A percentile compares a stretch with the other conserved stretches of the same genome.
Conservation (phyloP, 2,329 filamentous ascomycete genomes). For the Helotiales sp. region DNA sequence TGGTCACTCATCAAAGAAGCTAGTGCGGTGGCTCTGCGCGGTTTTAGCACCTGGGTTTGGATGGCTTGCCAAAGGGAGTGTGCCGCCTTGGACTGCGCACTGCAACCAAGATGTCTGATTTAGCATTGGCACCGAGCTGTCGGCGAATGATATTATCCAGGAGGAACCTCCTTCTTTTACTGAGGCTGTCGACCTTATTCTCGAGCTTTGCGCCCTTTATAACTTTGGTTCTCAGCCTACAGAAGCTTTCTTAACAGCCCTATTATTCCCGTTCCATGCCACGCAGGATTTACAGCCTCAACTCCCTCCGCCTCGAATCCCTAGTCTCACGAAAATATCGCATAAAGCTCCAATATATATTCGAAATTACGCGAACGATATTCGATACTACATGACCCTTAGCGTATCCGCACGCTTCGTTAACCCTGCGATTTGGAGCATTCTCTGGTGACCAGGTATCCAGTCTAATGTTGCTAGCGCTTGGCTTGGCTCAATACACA, state of each 20-base stretch:
- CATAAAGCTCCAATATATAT: not conserved
- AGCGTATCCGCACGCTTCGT: not conserved
- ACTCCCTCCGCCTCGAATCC: not conserved
- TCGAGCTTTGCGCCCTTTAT: constrained; percentile 1
- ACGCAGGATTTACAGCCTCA: constrained; percentile 4
- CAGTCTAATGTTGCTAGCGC: constrained; percentile 5
- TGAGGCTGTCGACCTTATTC: not conserved
- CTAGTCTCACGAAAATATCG: not conserved
- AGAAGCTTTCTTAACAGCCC: constrained; percentile 2
- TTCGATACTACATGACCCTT: constrained; percentile 5
- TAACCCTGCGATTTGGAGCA: constrained; percentile 6
- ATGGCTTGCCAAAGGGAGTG: constrained; percentile 6
- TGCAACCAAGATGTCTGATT: not conserved
- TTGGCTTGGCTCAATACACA: constrained; percentile 7
- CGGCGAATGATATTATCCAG: not conserved
- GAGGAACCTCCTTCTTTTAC: constrained; percentile 2
- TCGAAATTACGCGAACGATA: not conserved
- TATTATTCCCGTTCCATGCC: constrained; percentile 2
- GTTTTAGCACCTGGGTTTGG: constrained; percentile 1
- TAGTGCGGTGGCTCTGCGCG: constrained; percentile 1
- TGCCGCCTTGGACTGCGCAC: constrained; percentile 5
- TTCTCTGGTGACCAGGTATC: constrained; percentile 8
- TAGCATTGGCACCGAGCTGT: not conserved
- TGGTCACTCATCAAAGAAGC: constrained; percentile 1
- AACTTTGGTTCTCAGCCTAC: constrained; percentile 3